Evolutionary conservation across 192 early-diverging fungal species (phyloP).

Genomic region (Rhizophagus prolifer): DNA sequence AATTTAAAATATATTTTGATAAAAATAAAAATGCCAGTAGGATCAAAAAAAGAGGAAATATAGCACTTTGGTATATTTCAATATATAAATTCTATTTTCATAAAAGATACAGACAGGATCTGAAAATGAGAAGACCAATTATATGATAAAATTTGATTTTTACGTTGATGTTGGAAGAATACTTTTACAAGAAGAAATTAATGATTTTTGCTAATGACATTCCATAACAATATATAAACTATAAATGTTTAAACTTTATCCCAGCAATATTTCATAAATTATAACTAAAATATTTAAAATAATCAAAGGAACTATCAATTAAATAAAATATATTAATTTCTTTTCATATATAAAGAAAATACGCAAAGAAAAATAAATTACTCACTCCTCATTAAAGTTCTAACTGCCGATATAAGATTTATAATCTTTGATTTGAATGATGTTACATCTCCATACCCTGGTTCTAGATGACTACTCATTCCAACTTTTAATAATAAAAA

Average conservation of each 20-base stretch:
- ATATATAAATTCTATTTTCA: no score
- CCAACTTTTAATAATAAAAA: slow-evolving; percentile 50
- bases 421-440: slow-evolving; percentile 75
- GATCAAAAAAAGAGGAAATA: no score
- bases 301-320: slow-evolving; percentile 68
- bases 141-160: no score
- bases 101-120: no score
- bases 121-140: no score
- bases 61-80: no score
- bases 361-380: background rate
- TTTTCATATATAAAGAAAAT: background rate
- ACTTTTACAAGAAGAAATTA: no score
- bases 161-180: no score
- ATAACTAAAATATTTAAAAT: slow-evolving; percentile 76
- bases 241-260: slow-evolving; percentile 42
- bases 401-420: slow-evolving; percentile 83
- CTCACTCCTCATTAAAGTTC: slow-evolving; percentile 83
- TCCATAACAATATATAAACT: no score
- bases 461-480: slow-evolving; percentile 18
- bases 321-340: background rate
- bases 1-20: no score
- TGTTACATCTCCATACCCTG: slow-evolving; percentile 42
- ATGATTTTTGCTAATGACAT: no score
- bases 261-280: slow-evolving; percentile 75
- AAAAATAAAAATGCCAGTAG: no score